phyloP scores from a whole-genome alignment of 2,329 filamentous ascomycete species.

The Aspergillus intermedius region DNA sequence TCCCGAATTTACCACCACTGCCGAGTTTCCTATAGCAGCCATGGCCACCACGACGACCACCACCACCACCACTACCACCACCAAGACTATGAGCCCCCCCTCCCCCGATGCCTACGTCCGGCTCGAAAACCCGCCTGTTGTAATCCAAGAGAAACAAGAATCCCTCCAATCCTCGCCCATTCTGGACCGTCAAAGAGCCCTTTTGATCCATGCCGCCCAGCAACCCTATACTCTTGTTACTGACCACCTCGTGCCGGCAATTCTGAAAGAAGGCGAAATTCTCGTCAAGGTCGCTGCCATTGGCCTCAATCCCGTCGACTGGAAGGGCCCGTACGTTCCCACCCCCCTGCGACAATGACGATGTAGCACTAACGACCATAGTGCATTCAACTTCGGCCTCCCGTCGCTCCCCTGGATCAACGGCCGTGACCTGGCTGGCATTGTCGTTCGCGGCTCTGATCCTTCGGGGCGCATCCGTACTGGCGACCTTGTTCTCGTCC shows the following conservation, averaged over 20 bases:
- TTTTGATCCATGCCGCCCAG: constrained; percentile 46
- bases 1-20: no score
- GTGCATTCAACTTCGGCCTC: constrained; percentile 65
- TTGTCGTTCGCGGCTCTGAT: constrained; percentile 47
- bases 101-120: constrained; percentile 11
- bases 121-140: constrained; percentile 7
- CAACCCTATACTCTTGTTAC: constrained; percentile 45
- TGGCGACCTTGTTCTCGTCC: constrained; percentile 56
- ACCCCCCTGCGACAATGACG: neutral
- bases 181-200: constrained; percentile 36
- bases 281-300: constrained; percentile 58
- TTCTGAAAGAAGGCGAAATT: constrained; percentile 47
- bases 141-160: constrained; percentile 6
- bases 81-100: constrained; percentile 14
- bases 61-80: constrained; percentile 1
- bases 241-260: constrained; percentile 42
- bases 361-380: constrained; percentile 21
- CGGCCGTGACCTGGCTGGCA: constrained; percentile 63
- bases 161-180: constrained; percentile 8
- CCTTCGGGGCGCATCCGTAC: constrained; percentile 45
- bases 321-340: constrained; percentile 60
- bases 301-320: constrained; percentile 71
- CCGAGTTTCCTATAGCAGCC: neutral
- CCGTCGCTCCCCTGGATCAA: constrained; percentile 62
- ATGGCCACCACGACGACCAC: neutral